These are phyloP conservation scores for Basidiobolus meristosporus DNA, from an alignment of 371 early-diverging fungal species.

Conservation along the genomic window DNA sequence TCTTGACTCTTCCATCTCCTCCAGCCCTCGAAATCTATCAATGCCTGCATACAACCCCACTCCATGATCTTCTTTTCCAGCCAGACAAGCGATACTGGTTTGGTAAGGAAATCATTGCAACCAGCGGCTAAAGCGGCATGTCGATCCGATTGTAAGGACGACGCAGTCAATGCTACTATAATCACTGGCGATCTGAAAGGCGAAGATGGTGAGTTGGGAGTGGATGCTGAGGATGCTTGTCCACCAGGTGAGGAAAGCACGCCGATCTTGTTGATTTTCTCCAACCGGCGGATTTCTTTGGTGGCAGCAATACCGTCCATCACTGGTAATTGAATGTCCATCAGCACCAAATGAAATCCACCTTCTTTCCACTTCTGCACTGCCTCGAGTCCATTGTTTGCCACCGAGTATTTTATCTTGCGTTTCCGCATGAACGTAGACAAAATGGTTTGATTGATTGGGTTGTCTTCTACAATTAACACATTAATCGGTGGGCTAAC, in stretches of 20 bases:
- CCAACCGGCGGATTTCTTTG: constrained; percentile 42
- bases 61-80: constrained; percentile 70
- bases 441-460: constrained; percentile 54
- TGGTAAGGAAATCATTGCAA: constrained; percentile 77
- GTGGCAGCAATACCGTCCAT: constrained; percentile 72
- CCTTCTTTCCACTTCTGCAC: constrained; percentile 49
- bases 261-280: constrained; percentile 37
- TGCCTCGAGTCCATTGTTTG: constrained; percentile 55
- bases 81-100: constrained; percentile 71
- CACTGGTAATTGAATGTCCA: constrained; percentile 70
- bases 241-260: constrained; percentile 13
- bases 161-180: constrained; percentile 76
- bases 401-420: constrained; percentile 48
- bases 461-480: constrained; percentile 70
- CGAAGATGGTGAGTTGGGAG: constrained; percentile 4
- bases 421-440: constrained; percentile 52
- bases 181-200: constrained; percentile 56
- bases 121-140: constrained; percentile 67
- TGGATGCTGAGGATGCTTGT: background rate
- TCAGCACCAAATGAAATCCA: constrained; percentile 57
- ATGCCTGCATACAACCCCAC: constrained; percentile 85
- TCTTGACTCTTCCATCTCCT: constrained; percentile 30
- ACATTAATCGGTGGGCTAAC: constrained; percentile 34
- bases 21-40: constrained; percentile 76
- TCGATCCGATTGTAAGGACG: constrained; percentile 52